phyloP scores from a whole-genome alignment of 1,139 yeast species.

The Suhomyces wounanorum region DNA sequence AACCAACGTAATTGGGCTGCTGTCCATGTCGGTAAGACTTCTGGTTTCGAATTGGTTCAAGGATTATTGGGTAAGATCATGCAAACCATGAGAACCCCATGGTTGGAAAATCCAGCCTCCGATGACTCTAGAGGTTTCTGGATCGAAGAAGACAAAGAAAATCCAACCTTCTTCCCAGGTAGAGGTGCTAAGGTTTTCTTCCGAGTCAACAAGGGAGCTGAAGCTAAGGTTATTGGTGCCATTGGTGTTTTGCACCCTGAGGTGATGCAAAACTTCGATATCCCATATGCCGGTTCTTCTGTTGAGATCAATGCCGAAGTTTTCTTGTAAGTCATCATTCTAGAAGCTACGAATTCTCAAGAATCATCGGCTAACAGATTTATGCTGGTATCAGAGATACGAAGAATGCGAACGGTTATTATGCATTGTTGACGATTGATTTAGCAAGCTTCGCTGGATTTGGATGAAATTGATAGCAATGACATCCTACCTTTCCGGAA shows the following conservation, averaged over 20 bases:
- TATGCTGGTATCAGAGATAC: neutral
- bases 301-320: slow-evolving; percentile 90
- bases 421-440: neutral
- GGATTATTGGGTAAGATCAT: slow-evolving; percentile 92
- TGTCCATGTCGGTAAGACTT: slow-evolving; percentile 87
- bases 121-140: slow-evolving; percentile 75
- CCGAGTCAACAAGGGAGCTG: slow-evolving; percentile 62
- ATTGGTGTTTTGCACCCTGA: slow-evolving; percentile 97
- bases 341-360: neutral
- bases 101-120: slow-evolving; percentile 62
- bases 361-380: neutral
- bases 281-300: slow-evolving; percentile 89
- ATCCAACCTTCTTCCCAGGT: slow-evolving; percentile 89
- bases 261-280: slow-evolving; percentile 81
- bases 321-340: slow-evolving; percentile 49
- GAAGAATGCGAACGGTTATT: neutral
- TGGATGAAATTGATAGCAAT: neutral
- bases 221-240: slow-evolving; percentile 67
- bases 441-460: neutral
- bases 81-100: slow-evolving; percentile 91
- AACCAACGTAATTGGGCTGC: slow-evolving; percentile 97
- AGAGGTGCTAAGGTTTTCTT: slow-evolving; percentile 89
- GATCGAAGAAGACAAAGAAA: slow-evolving; percentile 70
- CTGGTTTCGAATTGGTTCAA: slow-evolving; percentile 93
- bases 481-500: neutral